These are phyloP conservation scores for Acer negundo DNA, from an alignment of 345 rosid species.

Conservation along the genomic window DNA sequence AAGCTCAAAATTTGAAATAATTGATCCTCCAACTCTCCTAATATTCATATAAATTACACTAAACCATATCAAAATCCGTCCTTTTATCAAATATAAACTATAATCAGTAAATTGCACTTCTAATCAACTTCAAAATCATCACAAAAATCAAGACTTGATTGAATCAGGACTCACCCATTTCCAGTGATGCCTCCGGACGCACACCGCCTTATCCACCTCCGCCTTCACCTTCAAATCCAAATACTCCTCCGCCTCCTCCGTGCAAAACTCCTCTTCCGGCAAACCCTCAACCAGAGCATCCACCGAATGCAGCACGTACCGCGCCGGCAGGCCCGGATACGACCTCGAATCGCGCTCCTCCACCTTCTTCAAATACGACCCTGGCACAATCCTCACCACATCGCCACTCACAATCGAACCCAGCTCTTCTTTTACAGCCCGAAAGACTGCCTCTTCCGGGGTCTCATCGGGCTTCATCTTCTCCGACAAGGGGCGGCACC, in stretches of 20 bases:
- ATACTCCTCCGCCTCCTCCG: conserved; percentile 72
- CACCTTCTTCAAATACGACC: conserved; percentile 51
- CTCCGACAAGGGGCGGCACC: conserved; percentile 78
- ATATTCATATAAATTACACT: neutral
- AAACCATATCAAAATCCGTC: neutral
- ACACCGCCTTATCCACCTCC: conserved; percentile 53
- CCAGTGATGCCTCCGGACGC: conserved; percentile 83
- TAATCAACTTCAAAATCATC: neutral
- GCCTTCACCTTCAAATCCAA: conserved; percentile 31
- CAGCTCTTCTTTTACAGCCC: conserved; percentile 85
- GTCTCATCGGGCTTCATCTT: conserved; percentile 84
- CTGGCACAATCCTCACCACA: conserved; percentile 51
- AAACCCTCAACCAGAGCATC: conserved; percentile 76
- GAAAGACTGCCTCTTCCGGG: conserved; percentile 57
- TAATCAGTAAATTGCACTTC: too few species aligned
- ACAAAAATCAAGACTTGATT: conserved; percentile 6
- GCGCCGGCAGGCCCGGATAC: conserved; percentile 84
- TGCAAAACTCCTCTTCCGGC: conserved; percentile 80
- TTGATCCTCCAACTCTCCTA: neutral
- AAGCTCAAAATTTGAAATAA: neutral
- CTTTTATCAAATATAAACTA: neutral
- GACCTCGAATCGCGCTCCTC: conserved; percentile 77
- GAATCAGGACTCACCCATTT: conserved; percentile 64
- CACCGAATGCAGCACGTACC: conserved; percentile 67
- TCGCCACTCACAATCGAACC: conserved; percentile 46